Evolutionary conservation across 352 stramenopile genomes (phyloP).

Genomic region (Phytophthora citricola): DNA sequence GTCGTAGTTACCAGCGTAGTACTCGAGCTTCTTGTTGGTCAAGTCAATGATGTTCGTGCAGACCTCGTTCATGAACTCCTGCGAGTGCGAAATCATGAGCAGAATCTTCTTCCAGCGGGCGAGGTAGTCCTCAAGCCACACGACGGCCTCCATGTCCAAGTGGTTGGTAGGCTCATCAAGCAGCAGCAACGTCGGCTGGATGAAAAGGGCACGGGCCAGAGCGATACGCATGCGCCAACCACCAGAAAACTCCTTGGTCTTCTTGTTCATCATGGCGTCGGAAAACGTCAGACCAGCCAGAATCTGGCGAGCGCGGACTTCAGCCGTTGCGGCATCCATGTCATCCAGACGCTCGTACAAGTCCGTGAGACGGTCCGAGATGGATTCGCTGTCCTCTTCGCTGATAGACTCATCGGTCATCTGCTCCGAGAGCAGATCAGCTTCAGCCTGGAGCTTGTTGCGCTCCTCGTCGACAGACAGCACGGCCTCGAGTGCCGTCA

Average conservation of each 20-base stretch:
- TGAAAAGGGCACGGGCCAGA: conserved; percentile 97
- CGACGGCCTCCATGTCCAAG: conserved; percentile 98
- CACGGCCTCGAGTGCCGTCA: conserved; percentile 96
- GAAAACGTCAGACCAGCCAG: conserved; percentile 97
- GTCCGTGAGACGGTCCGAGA: conserved; percentile 93
- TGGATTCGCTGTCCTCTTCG: conserved; percentile 84
- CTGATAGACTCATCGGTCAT: conserved; percentile 89
- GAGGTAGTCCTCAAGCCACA: conserved; percentile 99
- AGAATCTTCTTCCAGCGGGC: conserved; percentile 97
- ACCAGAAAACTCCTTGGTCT: conserved; percentile 94
- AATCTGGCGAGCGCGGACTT: conserved; percentile 94
- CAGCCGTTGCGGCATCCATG: conserved; percentile 94
- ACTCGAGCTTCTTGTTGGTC: conserved; percentile 94
- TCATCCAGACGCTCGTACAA: conserved; percentile 96
- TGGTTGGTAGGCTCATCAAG: conserved; percentile 97
- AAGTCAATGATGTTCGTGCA: conserved; percentile 99
- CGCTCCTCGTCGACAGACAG: conserved; percentile 96
- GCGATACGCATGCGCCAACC: conserved; percentile 98
- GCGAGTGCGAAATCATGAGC: conserved; percentile 97
- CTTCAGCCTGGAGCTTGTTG: conserved; percentile 92
- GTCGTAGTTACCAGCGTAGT: conserved; percentile 99
- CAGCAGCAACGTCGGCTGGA: conserved; percentile 95
- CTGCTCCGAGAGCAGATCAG: conserved; percentile 92
- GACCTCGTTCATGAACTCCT: conserved; percentile 99
- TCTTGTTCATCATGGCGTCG: conserved; percentile 94